Evolutionary conservation across 495 filamentous ascomycete species (phyloP).

Genomic region (Pseudoneurospora amorphoporcata): DNA sequence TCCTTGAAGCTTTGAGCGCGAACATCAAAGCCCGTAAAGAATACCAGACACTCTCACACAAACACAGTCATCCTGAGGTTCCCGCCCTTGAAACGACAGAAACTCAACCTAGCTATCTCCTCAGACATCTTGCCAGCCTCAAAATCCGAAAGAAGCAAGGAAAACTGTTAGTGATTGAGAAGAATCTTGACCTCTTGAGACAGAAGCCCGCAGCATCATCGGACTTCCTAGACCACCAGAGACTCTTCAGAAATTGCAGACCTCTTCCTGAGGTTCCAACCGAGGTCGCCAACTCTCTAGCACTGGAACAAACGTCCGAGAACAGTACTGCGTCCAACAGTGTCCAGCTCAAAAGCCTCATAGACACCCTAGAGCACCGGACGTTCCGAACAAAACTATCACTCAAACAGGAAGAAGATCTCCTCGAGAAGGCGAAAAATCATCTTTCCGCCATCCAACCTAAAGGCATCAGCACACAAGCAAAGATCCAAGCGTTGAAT

Average conservation of each 20-base stretch:
- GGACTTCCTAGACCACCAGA: conserved; percentile 35
- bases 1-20: conserved; percentile 47
- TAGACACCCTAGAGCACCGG: conserved; percentile 53
- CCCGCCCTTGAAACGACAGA: background rate
- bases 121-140: conserved; percentile 38
- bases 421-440: conserved; percentile 47
- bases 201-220: conserved; percentile 44
- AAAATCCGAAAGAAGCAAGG: conserved; percentile 44
- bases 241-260: conserved; percentile 32
- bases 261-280: conserved; percentile 38
- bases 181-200: conserved; percentile 34
- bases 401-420: conserved; percentile 50
- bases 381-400: conserved; percentile 53
- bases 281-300: conserved; percentile 34
- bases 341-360: conserved; percentile 36
- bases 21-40: conserved; percentile 45
- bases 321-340: conserved; percentile 3
- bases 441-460: conserved; percentile 18
- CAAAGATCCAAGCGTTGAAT: conserved; percentile 39
- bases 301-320: conserved; percentile 18
- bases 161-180: conserved; percentile 38
- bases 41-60: conserved; percentile 25
- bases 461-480: conserved; percentile 19
- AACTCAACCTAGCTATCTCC: conserved; percentile 22
- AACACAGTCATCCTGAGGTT: conserved; percentile 3